Conservation (phyloP, 768 basidiomycete genomes). For the Mycena indigotica region DNA sequence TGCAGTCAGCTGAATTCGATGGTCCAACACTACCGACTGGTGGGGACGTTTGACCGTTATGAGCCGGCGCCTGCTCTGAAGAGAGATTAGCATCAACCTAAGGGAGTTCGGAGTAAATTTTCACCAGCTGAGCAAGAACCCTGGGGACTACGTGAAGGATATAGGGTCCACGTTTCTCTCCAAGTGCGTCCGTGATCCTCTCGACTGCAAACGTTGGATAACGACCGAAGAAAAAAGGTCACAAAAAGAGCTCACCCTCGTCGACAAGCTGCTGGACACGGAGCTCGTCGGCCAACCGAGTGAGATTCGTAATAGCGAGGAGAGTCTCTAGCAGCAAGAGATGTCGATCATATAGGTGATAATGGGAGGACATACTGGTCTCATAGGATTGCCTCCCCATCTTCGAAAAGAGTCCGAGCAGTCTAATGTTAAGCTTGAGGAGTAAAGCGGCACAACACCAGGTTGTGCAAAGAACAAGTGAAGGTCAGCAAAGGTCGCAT, state of each 20-base stretch:
- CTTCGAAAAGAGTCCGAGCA: background rate
- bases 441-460: background rate
- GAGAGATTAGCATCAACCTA: no score
- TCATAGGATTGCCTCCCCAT: background rate
- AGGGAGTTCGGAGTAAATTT: background rate
- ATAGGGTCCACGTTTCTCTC: background rate
- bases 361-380: background rate
- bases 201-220: background rate
- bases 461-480: background rate
- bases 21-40: no score
- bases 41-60: no score
- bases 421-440: background rate
- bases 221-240: background rate
- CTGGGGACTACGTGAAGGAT: background rate
- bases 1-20: background rate
- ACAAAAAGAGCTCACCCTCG: background rate
- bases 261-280: background rate
- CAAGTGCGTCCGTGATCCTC: background rate
- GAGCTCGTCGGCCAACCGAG: background rate
- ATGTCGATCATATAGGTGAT: background rate
- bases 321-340: background rate
- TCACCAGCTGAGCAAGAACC: no score
- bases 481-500: no score
- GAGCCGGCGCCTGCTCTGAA: background rate
- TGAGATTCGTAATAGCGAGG: background rate